These are phyloP conservation scores for Silene coronaria DNA, from an alignment of 179 eudicot species.

Conservation along the genomic window DNA sequence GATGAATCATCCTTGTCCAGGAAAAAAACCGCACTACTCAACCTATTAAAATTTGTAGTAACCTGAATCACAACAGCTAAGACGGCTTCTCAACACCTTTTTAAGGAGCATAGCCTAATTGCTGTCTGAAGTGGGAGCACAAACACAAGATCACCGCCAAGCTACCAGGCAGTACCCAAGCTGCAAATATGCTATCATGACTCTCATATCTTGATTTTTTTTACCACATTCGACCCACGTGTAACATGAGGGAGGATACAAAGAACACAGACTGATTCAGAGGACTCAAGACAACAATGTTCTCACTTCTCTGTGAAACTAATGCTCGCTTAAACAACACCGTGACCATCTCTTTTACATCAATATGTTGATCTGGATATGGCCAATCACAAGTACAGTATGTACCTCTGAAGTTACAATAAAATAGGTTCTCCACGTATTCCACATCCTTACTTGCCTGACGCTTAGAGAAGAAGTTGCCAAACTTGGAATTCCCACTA, in stretches of 20 bases:
- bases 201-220: too few relatives aligned
- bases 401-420: slow-evolving; percentile 78
- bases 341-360: slow-evolving; percentile 81
- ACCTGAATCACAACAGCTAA: too few relatives aligned
- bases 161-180: too few relatives aligned
- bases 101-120: too few relatives aligned
- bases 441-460: slow-evolving; percentile 65
- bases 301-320: slow-evolving; percentile 65
- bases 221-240: too few relatives aligned
- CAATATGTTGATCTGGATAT: slow-evolving; percentile 93
- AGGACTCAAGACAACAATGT: slow-evolving; percentile 71
- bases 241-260: neutral
- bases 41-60: too few relatives aligned
- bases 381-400: slow-evolving; percentile 90
- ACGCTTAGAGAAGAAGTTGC: slow-evolving; percentile 75
- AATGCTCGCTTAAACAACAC: slow-evolving; percentile 86
- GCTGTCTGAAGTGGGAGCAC: too few relatives aligned
- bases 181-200: too few relatives aligned
- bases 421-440: slow-evolving; percentile 64
- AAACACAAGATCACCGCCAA: too few relatives aligned
- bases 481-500: slow-evolving; percentile 40
- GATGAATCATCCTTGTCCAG: slow-evolving; percentile 73
- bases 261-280: slow-evolving; percentile 49
- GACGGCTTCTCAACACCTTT: too few relatives aligned
- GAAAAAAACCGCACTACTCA: neutral